Conservation (phyloP, 2,329 filamentous ascomycete species). For the Cordyceps pruinosa region DNA sequence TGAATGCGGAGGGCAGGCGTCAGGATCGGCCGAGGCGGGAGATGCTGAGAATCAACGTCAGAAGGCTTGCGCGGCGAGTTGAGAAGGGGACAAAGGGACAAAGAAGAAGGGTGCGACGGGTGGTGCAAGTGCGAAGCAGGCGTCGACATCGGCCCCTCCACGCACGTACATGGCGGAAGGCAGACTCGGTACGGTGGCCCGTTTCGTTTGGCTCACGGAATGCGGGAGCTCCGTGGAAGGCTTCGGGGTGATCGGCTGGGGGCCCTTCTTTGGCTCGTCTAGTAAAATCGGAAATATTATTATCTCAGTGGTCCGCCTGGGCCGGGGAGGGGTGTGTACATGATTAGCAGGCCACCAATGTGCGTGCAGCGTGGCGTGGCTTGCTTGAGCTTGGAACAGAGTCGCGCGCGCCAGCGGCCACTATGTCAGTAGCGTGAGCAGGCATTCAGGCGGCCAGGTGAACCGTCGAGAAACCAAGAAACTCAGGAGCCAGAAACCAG, state of each 20-base stretch:
- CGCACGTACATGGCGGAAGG: not conserved
- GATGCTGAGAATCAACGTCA: not conserved
- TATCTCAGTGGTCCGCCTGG: constrained; percentile 5
- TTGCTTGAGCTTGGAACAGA: not conserved
- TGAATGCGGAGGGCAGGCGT: not conserved
- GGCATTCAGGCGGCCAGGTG: too few relatives aligned
- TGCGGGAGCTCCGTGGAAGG: constrained; percentile 12
- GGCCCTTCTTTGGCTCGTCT: constrained; percentile 10
- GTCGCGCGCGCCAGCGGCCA: not conserved
- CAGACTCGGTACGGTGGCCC: constrained; percentile 11
- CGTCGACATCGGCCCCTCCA: constrained; percentile 8
- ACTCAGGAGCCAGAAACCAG: not conserved
- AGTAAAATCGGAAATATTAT: constrained; percentile 14
- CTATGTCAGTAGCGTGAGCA: not conserved
- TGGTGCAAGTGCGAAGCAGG: constrained; percentile 8
- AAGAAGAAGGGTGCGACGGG: not conserved
- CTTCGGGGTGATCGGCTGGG: constrained; percentile 14
- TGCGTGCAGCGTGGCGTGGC: not conserved
- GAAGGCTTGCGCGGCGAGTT: not conserved
- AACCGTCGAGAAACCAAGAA: too few relatives aligned
- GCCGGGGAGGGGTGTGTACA: constrained; percentile 6
- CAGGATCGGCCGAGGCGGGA: not conserved
- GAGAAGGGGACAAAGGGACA: not conserved
- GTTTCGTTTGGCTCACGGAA: constrained; percentile 12
- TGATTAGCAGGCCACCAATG: too few relatives aligned